Percentiles rank a stretch among this genome's conserved stretches.
phyloP scores from a whole-genome alignment of 805 yeast genomes.

The Lachancea dasiensis region DNA sequence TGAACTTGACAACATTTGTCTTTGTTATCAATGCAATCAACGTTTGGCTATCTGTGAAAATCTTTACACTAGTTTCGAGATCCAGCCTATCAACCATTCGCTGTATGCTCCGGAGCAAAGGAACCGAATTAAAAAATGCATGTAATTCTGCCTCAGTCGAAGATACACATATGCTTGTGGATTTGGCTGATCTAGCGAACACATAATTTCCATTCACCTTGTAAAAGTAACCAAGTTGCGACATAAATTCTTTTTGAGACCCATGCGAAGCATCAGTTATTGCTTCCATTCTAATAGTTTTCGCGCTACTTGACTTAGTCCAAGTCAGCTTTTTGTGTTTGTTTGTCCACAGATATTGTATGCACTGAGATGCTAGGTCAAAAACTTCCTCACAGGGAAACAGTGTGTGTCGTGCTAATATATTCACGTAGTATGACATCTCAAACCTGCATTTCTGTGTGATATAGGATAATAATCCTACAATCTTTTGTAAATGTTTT shows the following conservation, averaged over 20 bases:
- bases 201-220: neutral
- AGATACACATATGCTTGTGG: neutral
- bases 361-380: neutral
- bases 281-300: neutral
- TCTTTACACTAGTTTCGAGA: neutral
- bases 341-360: neutral
- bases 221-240: neutral
- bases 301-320: neutral
- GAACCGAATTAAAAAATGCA: conserved; percentile 1
- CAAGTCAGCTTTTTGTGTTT: conserved; percentile 1
- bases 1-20: conserved; percentile 5
- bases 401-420: conserved; percentile 8
- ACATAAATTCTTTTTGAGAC: neutral
- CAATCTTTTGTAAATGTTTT: conserved; percentile 9
- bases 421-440: conserved; percentile 10
- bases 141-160: neutral
- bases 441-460: conserved; percentile 13
- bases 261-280: neutral
- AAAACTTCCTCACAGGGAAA: conserved; percentile 2
- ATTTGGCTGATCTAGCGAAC: neutral
- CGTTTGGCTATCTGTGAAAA: conserved; percentile 4
- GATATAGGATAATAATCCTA: conserved; percentile 11
- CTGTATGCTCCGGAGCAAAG: neutral
- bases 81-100: neutral
- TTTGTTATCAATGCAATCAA: neutral